Conservation (phyloP, 2,329 filamentous ascomycete species). For the Dryadomyces sulphureus region DNA sequence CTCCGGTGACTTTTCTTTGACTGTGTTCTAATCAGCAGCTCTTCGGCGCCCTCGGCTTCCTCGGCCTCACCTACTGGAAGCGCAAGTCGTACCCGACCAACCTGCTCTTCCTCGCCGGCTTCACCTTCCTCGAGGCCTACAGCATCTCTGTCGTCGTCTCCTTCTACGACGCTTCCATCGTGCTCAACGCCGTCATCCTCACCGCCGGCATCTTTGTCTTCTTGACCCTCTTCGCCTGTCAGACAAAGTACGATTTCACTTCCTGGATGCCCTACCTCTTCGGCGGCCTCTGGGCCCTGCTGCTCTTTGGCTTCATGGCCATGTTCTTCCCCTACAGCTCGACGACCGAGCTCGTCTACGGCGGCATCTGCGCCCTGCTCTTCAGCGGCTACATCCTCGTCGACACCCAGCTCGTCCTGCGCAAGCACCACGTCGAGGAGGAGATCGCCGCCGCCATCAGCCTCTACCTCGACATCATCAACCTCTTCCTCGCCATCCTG, state of each 20-base stretch:
- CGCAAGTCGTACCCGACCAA: constrained; percentile 92
- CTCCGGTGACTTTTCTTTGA: not conserved
- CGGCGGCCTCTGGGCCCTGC: constrained; percentile 73
- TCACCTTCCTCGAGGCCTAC: constrained; percentile 89
- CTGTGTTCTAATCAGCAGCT: constrained; percentile 29
- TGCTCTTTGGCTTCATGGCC: constrained; percentile 87
- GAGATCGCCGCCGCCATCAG: constrained; percentile 93
- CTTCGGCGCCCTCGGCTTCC: constrained; percentile 68
- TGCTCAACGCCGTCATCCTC: constrained; percentile 78
- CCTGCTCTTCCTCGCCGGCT: constrained; percentile 77
- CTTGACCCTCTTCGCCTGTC: constrained; percentile 80
- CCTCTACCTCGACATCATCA: constrained; percentile 91
- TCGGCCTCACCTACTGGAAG: constrained; percentile 88
- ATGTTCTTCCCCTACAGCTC: constrained; percentile 76
- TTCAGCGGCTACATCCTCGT: constrained; percentile 93
- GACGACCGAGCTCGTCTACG: constrained; percentile 74
- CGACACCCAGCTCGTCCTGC: constrained; percentile 89
- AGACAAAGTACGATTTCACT: constrained; percentile 97
- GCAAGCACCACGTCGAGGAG: constrained; percentile 94
- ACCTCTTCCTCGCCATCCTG: constrained; percentile 90
- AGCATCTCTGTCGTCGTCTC: constrained; percentile 83
- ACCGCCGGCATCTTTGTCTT: constrained; percentile 73
- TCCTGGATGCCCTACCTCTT: constrained; percentile 94
- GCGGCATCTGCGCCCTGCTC: constrained; percentile 65
- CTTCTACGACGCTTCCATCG: constrained; percentile 71